Evolutionary conservation across 106 monocot genomes (phyloP).

Genomic region (Platanthera guangdongensis): DNA sequence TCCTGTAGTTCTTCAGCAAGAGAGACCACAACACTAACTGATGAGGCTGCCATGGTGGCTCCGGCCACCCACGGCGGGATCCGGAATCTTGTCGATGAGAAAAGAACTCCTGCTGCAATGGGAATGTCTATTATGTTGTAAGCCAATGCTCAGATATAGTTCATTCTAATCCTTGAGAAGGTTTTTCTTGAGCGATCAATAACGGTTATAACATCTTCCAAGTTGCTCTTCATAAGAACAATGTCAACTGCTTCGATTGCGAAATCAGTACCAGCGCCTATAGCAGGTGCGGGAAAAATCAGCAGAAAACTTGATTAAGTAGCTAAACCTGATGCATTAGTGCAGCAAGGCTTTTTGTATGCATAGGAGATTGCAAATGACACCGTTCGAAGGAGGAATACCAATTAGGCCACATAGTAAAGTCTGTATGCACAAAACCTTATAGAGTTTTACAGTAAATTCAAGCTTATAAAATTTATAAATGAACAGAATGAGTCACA

Average conservation of each 20-base stretch:
- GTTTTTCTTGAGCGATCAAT: slow-evolving; percentile 86
- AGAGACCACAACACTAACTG: slow-evolving; percentile 87
- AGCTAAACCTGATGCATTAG: slow-evolving; percentile 60
- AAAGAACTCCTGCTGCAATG: slow-evolving; percentile 80
- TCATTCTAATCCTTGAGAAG: slow-evolving; percentile 66
- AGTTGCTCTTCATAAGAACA: slow-evolving; percentile 93
- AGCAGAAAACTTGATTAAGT: neutral
- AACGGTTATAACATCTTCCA: slow-evolving; percentile 87
- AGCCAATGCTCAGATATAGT: slow-evolving; percentile 86
- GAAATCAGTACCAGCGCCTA: slow-evolving; percentile 85
- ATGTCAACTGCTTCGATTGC: slow-evolving; percentile 97
- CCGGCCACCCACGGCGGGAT: slow-evolving; percentile 89
- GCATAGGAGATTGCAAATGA: slow-evolving; percentile 75
- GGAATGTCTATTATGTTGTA: slow-evolving; percentile 92
- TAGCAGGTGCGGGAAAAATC: slow-evolving; percentile 33
- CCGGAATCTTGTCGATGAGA: slow-evolving; percentile 54
- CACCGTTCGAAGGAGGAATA: slow-evolving; percentile 66
- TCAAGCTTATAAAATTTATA: neutral
- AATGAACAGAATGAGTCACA: neutral
- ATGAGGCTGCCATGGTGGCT: slow-evolving; percentile 91
- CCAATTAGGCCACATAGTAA: slow-evolving; percentile 61
- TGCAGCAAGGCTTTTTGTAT: slow-evolving; percentile 66
- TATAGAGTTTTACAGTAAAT: neutral
- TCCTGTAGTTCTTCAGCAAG: slow-evolving; percentile 64
- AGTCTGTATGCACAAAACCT: slow-evolving; percentile 22